Conservation (phyloP, 2,329 filamentous ascomycete genomes). For the Ophiocordyceps camponoti-floridani region DNA sequence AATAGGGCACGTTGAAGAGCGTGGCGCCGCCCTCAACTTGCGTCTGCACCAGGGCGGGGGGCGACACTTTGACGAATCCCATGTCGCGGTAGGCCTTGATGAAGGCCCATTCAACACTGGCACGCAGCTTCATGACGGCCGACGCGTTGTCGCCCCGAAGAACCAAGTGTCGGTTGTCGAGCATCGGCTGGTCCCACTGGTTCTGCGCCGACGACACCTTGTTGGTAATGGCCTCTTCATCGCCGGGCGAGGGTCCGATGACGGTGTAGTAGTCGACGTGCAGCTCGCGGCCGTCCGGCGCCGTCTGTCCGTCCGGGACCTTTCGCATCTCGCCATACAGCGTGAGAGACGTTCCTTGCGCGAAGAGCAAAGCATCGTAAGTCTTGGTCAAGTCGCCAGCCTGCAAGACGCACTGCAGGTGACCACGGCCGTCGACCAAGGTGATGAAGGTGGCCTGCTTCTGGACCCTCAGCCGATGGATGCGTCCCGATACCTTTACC, state of each 20-base stretch:
- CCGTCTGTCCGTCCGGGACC: slow-evolving; percentile 60
- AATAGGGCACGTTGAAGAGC: slow-evolving; percentile 79
- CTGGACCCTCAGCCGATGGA: slow-evolving; percentile 65
- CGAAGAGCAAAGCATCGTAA: slow-evolving; percentile 77
- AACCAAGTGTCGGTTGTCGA: slow-evolving; percentile 70
- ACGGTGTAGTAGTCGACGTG: slow-evolving; percentile 81
- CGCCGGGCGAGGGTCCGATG: slow-evolving; percentile 62
- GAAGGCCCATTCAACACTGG: slow-evolving; percentile 67
- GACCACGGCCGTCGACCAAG: slow-evolving; percentile 57
- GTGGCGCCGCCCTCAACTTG: slow-evolving; percentile 87
- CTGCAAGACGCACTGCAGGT: slow-evolving; percentile 23
- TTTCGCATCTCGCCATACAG: slow-evolving; percentile 71
- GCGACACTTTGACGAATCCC: slow-evolving; percentile 65
- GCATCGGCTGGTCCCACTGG: slow-evolving; percentile 35
- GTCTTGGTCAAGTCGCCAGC: slow-evolving; percentile 67
- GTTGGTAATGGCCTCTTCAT: slow-evolving; percentile 85
- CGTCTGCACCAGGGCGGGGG: slow-evolving; percentile 84
- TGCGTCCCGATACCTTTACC: slow-evolving; percentile 64
- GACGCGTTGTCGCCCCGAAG: slow-evolving; percentile 71
- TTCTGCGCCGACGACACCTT: slow-evolving; percentile 28
- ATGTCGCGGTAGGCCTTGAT: slow-evolving; percentile 60
- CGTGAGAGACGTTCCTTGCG: slow-evolving; percentile 72
- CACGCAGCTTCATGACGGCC: slow-evolving; percentile 75
- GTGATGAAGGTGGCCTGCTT: slow-evolving; percentile 77
- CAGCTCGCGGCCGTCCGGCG: slow-evolving; percentile 71